These are phyloP conservation scores for Phalaenopsis equestris DNA, from an alignment of 106 monocot genomes.

Conservation along the genomic window DNA sequence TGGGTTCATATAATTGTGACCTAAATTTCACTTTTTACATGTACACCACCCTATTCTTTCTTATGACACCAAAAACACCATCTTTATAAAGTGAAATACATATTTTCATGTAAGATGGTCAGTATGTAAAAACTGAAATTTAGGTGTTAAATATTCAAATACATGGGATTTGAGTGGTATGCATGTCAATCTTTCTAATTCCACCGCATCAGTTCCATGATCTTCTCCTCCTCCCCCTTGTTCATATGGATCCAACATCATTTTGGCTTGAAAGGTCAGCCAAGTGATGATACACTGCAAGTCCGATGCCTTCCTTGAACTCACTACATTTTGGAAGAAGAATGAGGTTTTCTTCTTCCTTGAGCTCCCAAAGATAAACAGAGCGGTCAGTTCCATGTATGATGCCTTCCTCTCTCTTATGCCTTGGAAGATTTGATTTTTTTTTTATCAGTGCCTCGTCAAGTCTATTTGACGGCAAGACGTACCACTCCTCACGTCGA, in stretches of 20 bases:
- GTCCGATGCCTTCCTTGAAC: constrained; percentile 43
- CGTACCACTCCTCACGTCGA: constrained; percentile 3
- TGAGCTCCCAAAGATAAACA: constrained; percentile 74
- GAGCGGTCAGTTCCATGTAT: constrained; percentile 63
- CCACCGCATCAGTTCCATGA: constrained; percentile 1
- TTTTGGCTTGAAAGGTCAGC: constrained; percentile 61
- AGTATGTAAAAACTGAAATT: too few relatives aligned
- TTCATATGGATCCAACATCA: constrained; percentile 6
- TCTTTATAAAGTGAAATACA: too few relatives aligned
- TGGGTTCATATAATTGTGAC: too few relatives aligned
- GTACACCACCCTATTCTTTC: too few relatives aligned
- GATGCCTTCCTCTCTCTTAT: constrained; percentile 46
- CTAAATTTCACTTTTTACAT: too few relatives aligned
- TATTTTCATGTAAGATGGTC: too few relatives aligned
- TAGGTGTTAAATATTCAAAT: too few relatives aligned
- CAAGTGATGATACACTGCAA: constrained; percentile 71
- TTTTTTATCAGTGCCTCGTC: constrained; percentile 49
- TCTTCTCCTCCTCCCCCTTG: background rate
- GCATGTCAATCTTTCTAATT: background rate
- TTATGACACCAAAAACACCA: too few relatives aligned
- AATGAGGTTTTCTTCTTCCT: constrained; percentile 60
- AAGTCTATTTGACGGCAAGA: constrained; percentile 31
- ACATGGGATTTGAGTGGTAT: too few relatives aligned
- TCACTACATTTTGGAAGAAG: constrained; percentile 69
- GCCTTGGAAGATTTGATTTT: constrained; percentile 46